Percentiles rank a stretch among this genome's conserved stretches.
Conservation (phyloP, 495 filamentous ascomycete species). For the Tuber microsphaerosporum region DNA sequence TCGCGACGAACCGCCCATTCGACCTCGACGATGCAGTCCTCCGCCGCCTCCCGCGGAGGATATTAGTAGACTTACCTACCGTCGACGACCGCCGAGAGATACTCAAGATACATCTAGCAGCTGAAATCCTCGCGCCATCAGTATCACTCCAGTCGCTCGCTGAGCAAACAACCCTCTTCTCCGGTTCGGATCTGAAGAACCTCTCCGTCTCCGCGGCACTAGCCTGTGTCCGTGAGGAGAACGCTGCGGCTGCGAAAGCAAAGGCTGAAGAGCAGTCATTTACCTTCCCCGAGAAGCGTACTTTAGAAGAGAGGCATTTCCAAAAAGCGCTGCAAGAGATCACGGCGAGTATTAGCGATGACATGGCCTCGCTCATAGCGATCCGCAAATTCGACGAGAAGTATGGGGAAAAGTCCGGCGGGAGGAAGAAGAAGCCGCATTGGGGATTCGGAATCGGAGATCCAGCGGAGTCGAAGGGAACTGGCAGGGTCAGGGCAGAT, state of each 20-base stretch:
- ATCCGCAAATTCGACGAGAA: slow-evolving; percentile 95
- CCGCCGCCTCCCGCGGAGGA: slow-evolving; percentile 68
- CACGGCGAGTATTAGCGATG: slow-evolving; percentile 84
- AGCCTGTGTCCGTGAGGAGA: slow-evolving; percentile 78
- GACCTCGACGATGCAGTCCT: slow-evolving; percentile 94
- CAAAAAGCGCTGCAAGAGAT: slow-evolving; percentile 81
- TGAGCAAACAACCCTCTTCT: slow-evolving; percentile 78
- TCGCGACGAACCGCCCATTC: slow-evolving; percentile 92
- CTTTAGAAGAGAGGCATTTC: slow-evolving; percentile 64
- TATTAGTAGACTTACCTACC: slow-evolving; percentile 81
- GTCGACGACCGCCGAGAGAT: slow-evolving; percentile 71
- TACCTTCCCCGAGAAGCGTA: slow-evolving; percentile 59
- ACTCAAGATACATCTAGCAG: slow-evolving; percentile 73
- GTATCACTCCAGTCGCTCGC: slow-evolving; percentile 68
- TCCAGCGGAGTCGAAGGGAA: slow-evolving; percentile 38
- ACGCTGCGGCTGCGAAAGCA: slow-evolving; percentile 52
- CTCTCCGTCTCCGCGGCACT: slow-evolving; percentile 83
- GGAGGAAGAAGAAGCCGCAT: slow-evolving; percentile 55
- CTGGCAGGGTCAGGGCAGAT: slow-evolving; percentile 34
- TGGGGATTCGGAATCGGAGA: slow-evolving; percentile 60
- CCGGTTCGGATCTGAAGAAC: slow-evolving; percentile 94
- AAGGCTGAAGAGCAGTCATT: slow-evolving; percentile 50
- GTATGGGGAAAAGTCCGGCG: slow-evolving; percentile 79
- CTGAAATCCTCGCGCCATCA: slow-evolving; percentile 60
- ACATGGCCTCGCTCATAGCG: slow-evolving; percentile 77